Evolutionary conservation across 805 yeast genomes (phyloP), one percentile per base, ranked within the genome.

Genomic region (Saccharomycodes ludwigii): DNA sequence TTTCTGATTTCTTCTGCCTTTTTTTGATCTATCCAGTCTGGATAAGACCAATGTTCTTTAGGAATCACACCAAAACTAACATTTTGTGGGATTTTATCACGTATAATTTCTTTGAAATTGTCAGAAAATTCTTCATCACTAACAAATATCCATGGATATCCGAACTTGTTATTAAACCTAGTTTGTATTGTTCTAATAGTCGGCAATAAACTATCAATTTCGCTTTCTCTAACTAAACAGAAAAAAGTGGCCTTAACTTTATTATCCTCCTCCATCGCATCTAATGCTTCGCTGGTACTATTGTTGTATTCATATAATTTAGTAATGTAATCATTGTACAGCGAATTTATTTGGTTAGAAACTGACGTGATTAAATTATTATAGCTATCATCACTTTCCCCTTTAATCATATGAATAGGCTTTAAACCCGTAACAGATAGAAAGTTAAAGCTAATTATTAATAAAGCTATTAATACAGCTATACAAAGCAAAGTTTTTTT

Each of bases 91-190:
- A 76, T 68, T 10, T 64, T 45, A 14, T 63, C 63, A 9, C 62
- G 38, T 2, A 78, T 66, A 17, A 59, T 51, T 18, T 54, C 47
- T 35, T 59, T 65, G 51, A 81, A 82, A 39, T 68, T 70, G 3
- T 61, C 65, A 26, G 65, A 48, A 50, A 82, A 82, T 2, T 68
- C 71, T 38, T 61, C 68, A 46, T 82, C 85, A 50, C 82, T 82
- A 29, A 81, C 52, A 43, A 82, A 81, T 3, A 79, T 76, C 83
- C 85, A 81, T 51, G 81, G 91, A 47, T 81, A 80, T 41, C 73
- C 67, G 47, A 53, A 76, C 32, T 63, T 58, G 25, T 47, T 21
- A 53, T 81, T 81, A 59, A 78, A 80, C 23, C 86, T 55, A 40
- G 68, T 74, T 46, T 80, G 81, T 28, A 75, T 70, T 35, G 66